These are phyloP conservation scores for Sarocladium kiliense DNA, from an alignment of 2,329 filamentous ascomycete species.

Conservation along the genomic window DNA sequence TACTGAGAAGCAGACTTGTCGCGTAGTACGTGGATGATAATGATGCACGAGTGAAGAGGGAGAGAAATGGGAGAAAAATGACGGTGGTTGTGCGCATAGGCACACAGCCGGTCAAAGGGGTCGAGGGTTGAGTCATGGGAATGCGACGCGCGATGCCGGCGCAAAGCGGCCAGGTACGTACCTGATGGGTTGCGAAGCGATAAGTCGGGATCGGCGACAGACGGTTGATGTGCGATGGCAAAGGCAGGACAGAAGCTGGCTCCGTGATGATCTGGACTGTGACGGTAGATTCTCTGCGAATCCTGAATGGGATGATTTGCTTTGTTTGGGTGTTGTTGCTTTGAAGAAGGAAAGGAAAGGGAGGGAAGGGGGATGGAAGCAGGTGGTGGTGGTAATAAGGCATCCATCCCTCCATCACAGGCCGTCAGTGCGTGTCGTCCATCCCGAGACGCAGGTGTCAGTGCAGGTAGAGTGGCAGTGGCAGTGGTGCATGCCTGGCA, in stretches of 20 bases:
- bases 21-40: background rate
- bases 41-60: slow-evolving; percentile 16
- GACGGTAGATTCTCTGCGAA: slow-evolving; percentile 54
- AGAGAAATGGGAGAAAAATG: slow-evolving; percentile 15
- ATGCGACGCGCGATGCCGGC: slow-evolving; percentile 9
- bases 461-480: background rate
- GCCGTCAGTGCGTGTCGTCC: background rate
- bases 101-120: background rate
- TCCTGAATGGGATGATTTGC: slow-evolving; percentile 38
- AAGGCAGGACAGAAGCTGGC: slow-evolving; percentile 34
- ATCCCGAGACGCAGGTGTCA: background rate
- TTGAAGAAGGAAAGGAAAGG: slow-evolving; percentile 34
- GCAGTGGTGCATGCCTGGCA: no score
- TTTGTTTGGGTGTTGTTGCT: slow-evolving; percentile 44
- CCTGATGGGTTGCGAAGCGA: slow-evolving; percentile 10
- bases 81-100: background rate
- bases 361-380: slow-evolving; percentile 30
- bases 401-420: slow-evolving; percentile 6
- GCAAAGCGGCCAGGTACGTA: slow-evolving; percentile 20
- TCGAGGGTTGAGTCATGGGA: slow-evolving; percentile 7
- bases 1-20: background rate
- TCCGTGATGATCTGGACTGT: slow-evolving; percentile 53
- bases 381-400: slow-evolving; percentile 18
- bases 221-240: slow-evolving; percentile 30
- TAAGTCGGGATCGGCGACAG: slow-evolving; percentile 8